Evolutionary conservation across 1,139 yeast species (phyloP).

Genomic region (Pichia sorboxylosa): DNA sequence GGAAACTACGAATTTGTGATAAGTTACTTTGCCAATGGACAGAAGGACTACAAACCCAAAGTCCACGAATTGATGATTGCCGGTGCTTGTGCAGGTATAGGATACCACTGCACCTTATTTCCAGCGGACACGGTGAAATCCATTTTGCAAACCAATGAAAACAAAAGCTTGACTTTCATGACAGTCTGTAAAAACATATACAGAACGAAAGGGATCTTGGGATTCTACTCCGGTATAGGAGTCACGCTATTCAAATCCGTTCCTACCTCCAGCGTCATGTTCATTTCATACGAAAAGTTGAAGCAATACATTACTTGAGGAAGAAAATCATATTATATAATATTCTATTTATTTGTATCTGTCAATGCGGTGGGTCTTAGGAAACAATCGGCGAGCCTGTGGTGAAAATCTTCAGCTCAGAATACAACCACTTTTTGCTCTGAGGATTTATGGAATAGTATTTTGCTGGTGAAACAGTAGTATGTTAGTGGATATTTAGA

Average conservation of each 20-base stretch:
- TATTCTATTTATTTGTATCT: too few relatives aligned
- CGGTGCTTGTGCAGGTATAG: conserved; percentile 81
- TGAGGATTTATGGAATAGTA: too few relatives aligned
- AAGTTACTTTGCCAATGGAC: conserved; percentile 25
- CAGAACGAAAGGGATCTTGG: conserved; percentile 44
- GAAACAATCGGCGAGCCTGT: too few relatives aligned
- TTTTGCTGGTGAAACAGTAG: too few relatives aligned
- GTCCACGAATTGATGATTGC: conserved; percentile 50
- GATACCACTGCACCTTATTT: conserved; percentile 67
- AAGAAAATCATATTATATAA: too few relatives aligned
- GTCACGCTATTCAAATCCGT: conserved; percentile 72
- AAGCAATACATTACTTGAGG: conserved; percentile 30
- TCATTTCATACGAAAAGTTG: conserved; percentile 63
- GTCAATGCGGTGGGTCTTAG: too few relatives aligned
- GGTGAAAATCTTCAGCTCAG: too few relatives aligned
- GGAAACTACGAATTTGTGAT: conserved; percentile 66
- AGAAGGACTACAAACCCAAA: conserved; percentile 23
- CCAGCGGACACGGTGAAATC: conserved; percentile 91
- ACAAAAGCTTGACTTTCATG: conserved; percentile 16
- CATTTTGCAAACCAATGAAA: conserved; percentile 57
- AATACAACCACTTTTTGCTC: too few relatives aligned
- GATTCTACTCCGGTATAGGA: conserved; percentile 76
- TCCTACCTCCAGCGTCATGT: conserved; percentile 84
- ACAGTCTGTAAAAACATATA: conserved; percentile 30
- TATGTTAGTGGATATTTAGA: too few relatives aligned